These are phyloP conservation scores for Gigaspora rosea DNA, from an alignment of 192 early-diverging fungal genomes.

Conservation along the genomic window DNA sequence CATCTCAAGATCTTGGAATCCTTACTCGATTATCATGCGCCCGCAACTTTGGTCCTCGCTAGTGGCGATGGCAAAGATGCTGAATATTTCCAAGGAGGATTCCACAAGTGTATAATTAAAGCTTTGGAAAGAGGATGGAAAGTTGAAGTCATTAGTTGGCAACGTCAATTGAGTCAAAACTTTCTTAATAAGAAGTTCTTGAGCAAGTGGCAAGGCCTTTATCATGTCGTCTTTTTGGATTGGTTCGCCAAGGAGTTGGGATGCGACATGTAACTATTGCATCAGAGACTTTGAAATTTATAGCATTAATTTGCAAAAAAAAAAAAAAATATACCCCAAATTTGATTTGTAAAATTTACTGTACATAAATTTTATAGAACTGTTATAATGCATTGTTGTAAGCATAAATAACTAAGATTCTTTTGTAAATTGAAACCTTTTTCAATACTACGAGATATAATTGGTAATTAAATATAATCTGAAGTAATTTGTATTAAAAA, in stretches of 20 bases:
- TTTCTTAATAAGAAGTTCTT: constrained; percentile 31
- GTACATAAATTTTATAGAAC: no score
- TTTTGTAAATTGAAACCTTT: no score
- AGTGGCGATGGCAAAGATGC: constrained; percentile 48
- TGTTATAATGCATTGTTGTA: no score
- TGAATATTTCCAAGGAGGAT: constrained; percentile 51
- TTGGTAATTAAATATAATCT: no score
- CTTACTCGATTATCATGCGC: constrained; percentile 42
- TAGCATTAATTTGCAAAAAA: no score
- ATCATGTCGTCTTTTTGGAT: constrained; percentile 36
- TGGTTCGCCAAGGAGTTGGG: constrained; percentile 33
- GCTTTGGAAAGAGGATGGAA: constrained; percentile 49
- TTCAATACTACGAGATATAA: no score
- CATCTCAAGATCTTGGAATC: constrained; percentile 53
- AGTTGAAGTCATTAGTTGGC: constrained; percentile 51
- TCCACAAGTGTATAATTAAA: constrained; percentile 40
- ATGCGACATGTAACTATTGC: background rate
- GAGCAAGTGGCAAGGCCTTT: constrained; percentile 20
- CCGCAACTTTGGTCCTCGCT: constrained; percentile 46
- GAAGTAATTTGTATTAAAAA: no score
- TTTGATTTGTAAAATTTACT: no score
- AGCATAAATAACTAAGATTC: no score
- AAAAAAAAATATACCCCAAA: no score
- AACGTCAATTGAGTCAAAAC: constrained; percentile 44
- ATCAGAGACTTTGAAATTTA: no score